These are phyloP conservation scores for Starmerella floris DNA, from an alignment of 805 yeast species.

Conservation along the genomic window DNA sequence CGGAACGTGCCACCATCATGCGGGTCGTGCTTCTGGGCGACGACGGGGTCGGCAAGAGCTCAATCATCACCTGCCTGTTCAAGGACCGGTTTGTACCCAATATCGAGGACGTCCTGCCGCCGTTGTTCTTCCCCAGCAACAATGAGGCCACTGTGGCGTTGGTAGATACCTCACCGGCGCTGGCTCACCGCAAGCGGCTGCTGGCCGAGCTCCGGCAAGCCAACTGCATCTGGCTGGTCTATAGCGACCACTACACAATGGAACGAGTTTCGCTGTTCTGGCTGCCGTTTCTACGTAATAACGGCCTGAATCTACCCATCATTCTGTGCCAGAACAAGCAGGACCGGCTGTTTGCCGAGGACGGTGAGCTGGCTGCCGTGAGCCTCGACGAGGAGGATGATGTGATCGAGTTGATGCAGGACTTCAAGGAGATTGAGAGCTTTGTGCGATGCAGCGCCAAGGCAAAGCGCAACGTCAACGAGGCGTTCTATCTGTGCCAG, in stretches of 20 bases:
- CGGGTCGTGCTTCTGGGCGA: constrained; percentile 90
- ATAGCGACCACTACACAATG: constrained; percentile 86
- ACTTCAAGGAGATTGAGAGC: constrained; percentile 87
- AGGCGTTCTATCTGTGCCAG: constrained; percentile 85
- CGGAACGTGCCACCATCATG: no score
- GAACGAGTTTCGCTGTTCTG: constrained; percentile 85
- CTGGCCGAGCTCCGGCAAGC: constrained; percentile 69
- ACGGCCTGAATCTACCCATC: constrained; percentile 91
- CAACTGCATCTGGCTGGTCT: constrained; percentile 88
- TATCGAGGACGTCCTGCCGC: constrained; percentile 67
- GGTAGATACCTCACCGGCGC: constrained; percentile 54
- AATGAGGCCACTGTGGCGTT: constrained; percentile 52
- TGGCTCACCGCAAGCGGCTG: constrained; percentile 46
- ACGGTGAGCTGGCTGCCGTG: background rate
- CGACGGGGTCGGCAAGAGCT: constrained; percentile 41
- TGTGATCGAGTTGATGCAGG: constrained; percentile 70
- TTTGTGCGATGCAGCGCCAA: constrained; percentile 83
- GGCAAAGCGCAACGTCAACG: constrained; percentile 71
- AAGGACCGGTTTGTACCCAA: constrained; percentile 71
- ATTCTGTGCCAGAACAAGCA: constrained; percentile 74
- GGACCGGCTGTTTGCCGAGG: constrained; percentile 14
- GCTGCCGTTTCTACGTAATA: constrained; percentile 83
- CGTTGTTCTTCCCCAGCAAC: constrained; percentile 64
- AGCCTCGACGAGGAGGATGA: constrained; percentile 48
- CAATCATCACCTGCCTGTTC: constrained; percentile 63